Percentiles rank a stretch among this genome's conserved stretches.
Evolutionary conservation across 441 rosid genomes (phyloP).

Genomic region (Geranium incanum): DNA sequence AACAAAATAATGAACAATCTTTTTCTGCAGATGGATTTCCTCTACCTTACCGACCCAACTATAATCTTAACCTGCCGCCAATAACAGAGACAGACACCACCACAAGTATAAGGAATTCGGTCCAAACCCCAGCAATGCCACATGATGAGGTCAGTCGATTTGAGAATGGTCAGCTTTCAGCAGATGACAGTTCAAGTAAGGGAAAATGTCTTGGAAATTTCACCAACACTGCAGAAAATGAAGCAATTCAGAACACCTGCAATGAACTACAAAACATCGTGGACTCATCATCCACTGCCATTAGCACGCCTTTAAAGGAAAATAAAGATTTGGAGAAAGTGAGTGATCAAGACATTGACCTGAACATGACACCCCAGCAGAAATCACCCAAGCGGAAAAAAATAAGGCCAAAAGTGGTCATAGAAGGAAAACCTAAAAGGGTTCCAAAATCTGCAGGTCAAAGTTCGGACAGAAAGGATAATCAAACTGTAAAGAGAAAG

Average conservation of each 20-base stretch:
- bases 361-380: conserved; percentile 65
- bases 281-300: conserved; percentile 37
- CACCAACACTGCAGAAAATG: conserved; percentile 18
- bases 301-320: conserved; percentile 31
- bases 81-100: conserved; percentile 37
- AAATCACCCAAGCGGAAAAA: conserved; percentile 62
- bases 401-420: conserved; percentile 77
- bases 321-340: conserved; percentile 26
- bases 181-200: conserved; percentile 21
- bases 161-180: conserved; percentile 22
- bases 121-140: conserved; percentile 32
- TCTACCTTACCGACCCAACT: conserved; percentile 27
- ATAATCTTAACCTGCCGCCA: conserved; percentile 43
- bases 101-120: conserved; percentile 24
- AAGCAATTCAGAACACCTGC: conserved; percentile 21
- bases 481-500: conserved; percentile 23
- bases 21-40: conserved; percentile 49
- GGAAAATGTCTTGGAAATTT: conserved; percentile 29
- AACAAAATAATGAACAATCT: conserved; percentile 9
- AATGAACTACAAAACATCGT: conserved; percentile 34
- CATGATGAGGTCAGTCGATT: conserved; percentile 27
- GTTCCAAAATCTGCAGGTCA: conserved; percentile 36
- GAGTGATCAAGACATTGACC: conserved; percentile 28
- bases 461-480: conserved; percentile 12
- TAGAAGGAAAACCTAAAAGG: conserved; percentile 58